Evolutionary conservation across 78 protist species (phyloP).

Genomic region (Isochrysis galbana): DNA sequence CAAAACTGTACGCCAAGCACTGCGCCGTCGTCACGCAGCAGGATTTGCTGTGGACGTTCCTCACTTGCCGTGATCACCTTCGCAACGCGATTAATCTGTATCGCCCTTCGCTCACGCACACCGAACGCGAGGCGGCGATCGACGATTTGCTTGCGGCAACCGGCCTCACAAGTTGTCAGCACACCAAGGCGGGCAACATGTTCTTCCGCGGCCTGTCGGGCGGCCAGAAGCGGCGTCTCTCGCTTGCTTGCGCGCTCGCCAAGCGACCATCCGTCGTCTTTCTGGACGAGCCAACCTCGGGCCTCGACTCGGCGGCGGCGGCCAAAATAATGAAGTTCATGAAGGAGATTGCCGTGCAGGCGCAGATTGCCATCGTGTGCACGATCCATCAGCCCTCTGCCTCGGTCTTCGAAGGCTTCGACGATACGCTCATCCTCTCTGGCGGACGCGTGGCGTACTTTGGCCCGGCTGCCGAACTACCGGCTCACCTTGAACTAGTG

Average conservation of each 20-base stretch:
- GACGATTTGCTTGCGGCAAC: background rate
- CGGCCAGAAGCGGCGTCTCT: slow-evolving; percentile 58
- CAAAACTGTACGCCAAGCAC: background rate
- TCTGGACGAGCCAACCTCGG: slow-evolving; percentile 84
- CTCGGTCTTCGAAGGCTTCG: background rate
- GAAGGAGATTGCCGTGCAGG: slow-evolving; percentile 16
- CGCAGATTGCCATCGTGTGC: slow-evolving; percentile 34
- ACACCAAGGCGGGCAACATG: slow-evolving; percentile 22
- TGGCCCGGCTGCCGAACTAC: background rate
- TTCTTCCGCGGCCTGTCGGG: slow-evolving; percentile 50
- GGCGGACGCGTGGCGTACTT: background rate
- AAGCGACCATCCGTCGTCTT: slow-evolving; percentile 67
- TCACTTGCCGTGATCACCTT: background rate
- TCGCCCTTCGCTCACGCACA: background rate
- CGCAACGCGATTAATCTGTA: background rate
- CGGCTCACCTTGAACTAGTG: background rate
- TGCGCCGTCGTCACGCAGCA: background rate
- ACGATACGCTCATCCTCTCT: background rate
- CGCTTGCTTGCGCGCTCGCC: slow-evolving; percentile 64
- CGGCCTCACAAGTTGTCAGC: background rate
- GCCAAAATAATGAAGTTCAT: slow-evolving; percentile 49
- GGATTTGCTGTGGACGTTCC: background rate
- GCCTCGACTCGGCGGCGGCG: slow-evolving; percentile 69
- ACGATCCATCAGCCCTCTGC: slow-evolving; percentile 71
- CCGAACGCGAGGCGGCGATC: background rate